These are phyloP conservation scores for Eutrema salsugineum DNA, from an alignment of 441 rosid species.

Conservation along the genomic window DNA sequence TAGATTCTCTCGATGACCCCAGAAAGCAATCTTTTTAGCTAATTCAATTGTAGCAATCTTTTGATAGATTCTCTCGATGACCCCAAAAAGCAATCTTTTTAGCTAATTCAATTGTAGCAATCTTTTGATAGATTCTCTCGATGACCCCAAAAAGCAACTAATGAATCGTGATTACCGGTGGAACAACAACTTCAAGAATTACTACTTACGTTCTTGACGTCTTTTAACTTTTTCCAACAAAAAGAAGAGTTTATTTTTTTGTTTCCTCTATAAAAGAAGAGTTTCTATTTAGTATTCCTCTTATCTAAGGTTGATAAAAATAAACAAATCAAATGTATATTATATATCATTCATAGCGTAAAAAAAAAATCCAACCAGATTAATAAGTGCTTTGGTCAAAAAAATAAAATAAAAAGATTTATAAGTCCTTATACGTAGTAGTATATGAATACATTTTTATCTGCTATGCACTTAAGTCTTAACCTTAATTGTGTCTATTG, in stretches of 20 bases:
- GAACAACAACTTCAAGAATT: not conserved
- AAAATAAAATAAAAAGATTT: no score
- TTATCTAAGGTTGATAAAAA: not conserved
- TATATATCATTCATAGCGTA: not conserved
- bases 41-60: not conserved
- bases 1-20: not conserved
- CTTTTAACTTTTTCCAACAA: not conserved
- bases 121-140: not conserved
- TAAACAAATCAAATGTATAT: not conserved
- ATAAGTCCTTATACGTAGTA: no score
- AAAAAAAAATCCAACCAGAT: not conserved
- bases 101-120: not conserved
- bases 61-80: not conserved
- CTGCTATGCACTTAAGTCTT: not conserved
- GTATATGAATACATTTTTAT: not conserved
- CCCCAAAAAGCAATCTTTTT: not conserved
- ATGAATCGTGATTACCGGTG: not conserved
- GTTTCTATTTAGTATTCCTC: not conserved
- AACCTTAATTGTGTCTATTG: not conserved
- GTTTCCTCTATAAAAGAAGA: no score
- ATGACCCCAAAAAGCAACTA: not conserved
- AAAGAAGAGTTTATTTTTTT: not conserved
- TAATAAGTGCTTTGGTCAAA: no score
- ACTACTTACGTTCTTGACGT: not conserved
- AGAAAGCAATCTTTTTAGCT: no score